phyloP scores from a whole-genome alignment of 805 yeast species.

The Starmerella vitae region DNA sequence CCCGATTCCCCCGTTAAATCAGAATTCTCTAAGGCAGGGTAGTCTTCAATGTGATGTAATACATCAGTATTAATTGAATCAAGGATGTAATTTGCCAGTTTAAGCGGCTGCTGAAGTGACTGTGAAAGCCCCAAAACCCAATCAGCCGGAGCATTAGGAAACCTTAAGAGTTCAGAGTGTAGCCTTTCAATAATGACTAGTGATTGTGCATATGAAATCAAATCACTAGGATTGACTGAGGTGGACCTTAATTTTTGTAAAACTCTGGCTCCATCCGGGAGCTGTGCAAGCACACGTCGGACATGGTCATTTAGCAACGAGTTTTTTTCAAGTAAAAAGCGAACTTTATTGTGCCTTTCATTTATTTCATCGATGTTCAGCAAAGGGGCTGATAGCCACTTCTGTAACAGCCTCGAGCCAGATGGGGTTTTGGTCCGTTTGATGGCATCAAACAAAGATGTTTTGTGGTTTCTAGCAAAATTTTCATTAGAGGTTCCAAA shows the following conservation, averaged over 20 bases:
- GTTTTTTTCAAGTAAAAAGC: conserved; percentile 31
- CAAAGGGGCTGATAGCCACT: conserved; percentile 75
- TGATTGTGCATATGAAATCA: conserved; percentile 34
- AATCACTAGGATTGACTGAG: conserved; percentile 34
- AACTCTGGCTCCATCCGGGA: conserved; percentile 32
- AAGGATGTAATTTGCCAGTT: conserved; percentile 33
- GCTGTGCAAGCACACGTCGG: conserved; percentile 44
- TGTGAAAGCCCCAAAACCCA: not conserved
- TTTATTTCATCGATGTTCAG: conserved; percentile 43
- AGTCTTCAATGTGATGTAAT: no score
- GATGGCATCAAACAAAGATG: conserved; percentile 58
- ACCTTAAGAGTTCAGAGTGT: not conserved
- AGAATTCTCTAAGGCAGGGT: no score
- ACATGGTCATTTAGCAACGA: conserved; percentile 40
- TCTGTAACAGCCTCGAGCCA: conserved; percentile 64
- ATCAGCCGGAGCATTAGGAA: not conserved
- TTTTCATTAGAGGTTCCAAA: conserved; percentile 11
- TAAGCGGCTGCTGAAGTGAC: conserved; percentile 19
- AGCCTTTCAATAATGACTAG: conserved; percentile 29
- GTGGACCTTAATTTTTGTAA: conserved; percentile 30
- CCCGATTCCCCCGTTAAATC: no score
- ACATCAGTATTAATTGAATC: conserved; percentile 32
- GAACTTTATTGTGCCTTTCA: conserved; percentile 42
- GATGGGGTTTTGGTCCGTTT: conserved; percentile 65
- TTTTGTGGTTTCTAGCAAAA: not conserved